These are phyloP conservation scores for Hypholoma fasciculare DNA, from an alignment of 768 basidiomycete species.

Conservation along the genomic window DNA sequence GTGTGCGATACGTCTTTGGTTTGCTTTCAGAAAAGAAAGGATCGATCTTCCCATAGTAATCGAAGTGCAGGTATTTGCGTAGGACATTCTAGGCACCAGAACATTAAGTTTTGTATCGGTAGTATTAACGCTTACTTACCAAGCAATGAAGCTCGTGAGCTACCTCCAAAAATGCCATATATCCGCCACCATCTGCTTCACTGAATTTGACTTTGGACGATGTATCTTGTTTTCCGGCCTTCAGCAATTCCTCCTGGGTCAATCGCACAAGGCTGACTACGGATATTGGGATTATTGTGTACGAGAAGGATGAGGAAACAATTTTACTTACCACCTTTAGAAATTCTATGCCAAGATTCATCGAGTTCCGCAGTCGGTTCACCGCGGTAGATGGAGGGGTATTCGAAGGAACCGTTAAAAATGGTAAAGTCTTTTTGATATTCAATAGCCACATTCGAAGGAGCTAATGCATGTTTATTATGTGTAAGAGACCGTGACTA, in stretches of 20 bases:
- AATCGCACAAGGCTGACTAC: conserved; percentile 1
- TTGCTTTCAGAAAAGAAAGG: conserved; percentile 1
- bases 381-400: conserved; percentile 10
- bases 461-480: neutral
- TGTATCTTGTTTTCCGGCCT: conserved; percentile 1
- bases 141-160: conserved; percentile 8
- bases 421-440: conserved; percentile 2
- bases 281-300: neutral
- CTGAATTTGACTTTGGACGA: conserved; percentile 7
- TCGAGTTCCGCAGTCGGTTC: conserved; percentile 8
- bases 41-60: conserved; percentile 4
- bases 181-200: conserved; percentile 6
- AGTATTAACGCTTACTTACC: neutral
- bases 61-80: conserved; percentile 4
- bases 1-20: conserved; percentile 2
- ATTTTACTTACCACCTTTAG: conserved; percentile 3
- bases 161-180: conserved; percentile 3
- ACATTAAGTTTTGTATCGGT: neutral
- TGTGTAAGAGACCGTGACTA: too few relatives aligned
- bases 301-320: neutral
- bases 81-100: neutral
- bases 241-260: conserved; percentile 1
- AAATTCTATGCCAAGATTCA: conserved; percentile 9
- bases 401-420: conserved; percentile 10
- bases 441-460: conserved; percentile 10